Evolutionary conservation across 2,329 filamentous ascomycete species (phyloP), one percentile per base, ranked within the genome.

Genomic region (Coniochaeta pulveracea): DNA sequence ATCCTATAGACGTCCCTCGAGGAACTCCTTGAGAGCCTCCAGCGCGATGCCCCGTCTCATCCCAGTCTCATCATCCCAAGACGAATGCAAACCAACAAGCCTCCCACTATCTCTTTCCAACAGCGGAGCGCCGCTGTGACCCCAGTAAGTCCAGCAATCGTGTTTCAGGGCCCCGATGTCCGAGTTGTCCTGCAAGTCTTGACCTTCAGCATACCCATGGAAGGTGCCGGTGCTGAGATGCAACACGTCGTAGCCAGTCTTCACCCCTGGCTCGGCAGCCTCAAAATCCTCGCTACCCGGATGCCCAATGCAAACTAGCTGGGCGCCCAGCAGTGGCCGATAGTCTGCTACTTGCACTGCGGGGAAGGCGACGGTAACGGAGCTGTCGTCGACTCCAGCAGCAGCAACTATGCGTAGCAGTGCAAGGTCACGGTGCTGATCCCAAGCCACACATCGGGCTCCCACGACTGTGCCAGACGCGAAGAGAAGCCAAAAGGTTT

Each of bases 71-170:
- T 69, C 64, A 43, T 72, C 64, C 65, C 67, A 72, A 18, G 58
- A 64, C 4, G 64, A 70, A 52, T 72, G 66, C 39, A 73, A 38
- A 2, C 66, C 67, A 1, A 70, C 47, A 35, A 72, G 42, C 8
- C 17, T 42, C 0, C 61, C 62, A 10, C 49, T 51, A n/a, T 38
- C 44, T 19, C 38, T 34, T 11, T 57, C 45, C n/a, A 70, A 39
- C 11, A 72, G 45, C 2, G 63, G 64, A 5, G 66, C 67, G 3
- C 66, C 66, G 15, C 60, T 67, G 44, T 71, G 66, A 2, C 67
- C 67, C 69, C 67, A 71, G 45, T 71, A 72, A 2, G 66, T 72
- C 67, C 67, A 72, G 36, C 63, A 66, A 42, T 64, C 60, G 44
- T 72, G 68, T 55, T 57, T 64, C 41, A 72, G 40, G 1, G 58